Evolutionary conservation across 352 stramenopile species (phyloP), one percentile per base, ranked within the genome.

Genomic region (Phytophthora ohioensis): DNA sequence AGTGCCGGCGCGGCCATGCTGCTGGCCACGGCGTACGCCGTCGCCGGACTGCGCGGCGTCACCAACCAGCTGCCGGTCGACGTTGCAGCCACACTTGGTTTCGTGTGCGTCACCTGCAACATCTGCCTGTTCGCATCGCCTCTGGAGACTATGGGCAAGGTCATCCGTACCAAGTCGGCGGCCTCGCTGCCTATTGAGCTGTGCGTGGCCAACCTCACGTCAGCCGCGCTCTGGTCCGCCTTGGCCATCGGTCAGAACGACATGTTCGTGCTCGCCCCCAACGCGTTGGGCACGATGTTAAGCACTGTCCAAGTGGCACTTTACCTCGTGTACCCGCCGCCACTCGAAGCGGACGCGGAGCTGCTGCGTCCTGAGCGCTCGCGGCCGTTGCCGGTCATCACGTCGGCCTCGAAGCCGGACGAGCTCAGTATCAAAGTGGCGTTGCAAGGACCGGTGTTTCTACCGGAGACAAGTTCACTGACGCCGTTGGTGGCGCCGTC

Each of bases 291-390:
- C 13, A 49, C 73, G 31, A 47, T 74, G 34, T 51, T 85, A 36
- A 67, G 72, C 35, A 36, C 36, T 15, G n/a, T 79, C 10, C 76
- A 84, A 49, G 68, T 78, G 62, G 38, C 34, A 12, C 63, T 84
- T 2, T 86, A 82, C 66, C n/a, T 81, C 35, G 41, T 55, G 35
- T 82, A 79, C 63, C 68, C 68, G 43, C 48, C 72, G 32, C 46
- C 32, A 8, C 13, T 30, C 10, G 57, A 66, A 31, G 34, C 27
- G 30, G 35, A 71, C 13, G n/a, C 21, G 21, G 34, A 34, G 7
- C 11, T 66, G 7, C 51, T 71, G 17, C 61, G 34, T 1, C 30
- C 51, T 9, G 43, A 59, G 57, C 49, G 27, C 46, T 27, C 49
- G 7, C 32, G 60, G 1, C 63, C 63, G 12, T 41, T 68, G 43